These are phyloP conservation scores for Hypoxylon sp. DNA, from an alignment of 2,329 filamentous ascomycete genomes.

Conservation along the genomic window DNA sequence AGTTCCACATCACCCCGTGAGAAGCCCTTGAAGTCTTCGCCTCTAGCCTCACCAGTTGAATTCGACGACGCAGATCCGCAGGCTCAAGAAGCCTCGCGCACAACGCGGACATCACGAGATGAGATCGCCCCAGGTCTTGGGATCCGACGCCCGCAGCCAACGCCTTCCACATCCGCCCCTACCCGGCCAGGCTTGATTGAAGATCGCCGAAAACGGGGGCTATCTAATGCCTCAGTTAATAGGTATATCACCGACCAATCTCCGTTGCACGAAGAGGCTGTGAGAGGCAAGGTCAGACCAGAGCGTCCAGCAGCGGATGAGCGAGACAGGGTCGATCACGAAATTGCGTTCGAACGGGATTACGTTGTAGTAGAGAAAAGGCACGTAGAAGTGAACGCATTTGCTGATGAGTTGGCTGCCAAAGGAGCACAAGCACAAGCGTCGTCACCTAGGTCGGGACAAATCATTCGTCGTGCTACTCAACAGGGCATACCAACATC, in stretches of 20 bases:
- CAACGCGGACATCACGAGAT: constrained; percentile 54
- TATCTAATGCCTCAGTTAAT: constrained; percentile 53
- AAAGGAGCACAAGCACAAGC: constrained; percentile 64
- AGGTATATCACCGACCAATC: constrained; percentile 47
- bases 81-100: constrained; percentile 38
- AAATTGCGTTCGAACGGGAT: constrained; percentile 89
- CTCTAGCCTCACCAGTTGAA: constrained; percentile 54
- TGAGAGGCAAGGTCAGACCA: constrained; percentile 44
- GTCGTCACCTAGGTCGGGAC: constrained; percentile 64
- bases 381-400: constrained; percentile 94
- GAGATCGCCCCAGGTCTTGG: constrained; percentile 60
- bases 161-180: constrained; percentile 60
- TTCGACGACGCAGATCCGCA: constrained; percentile 45
- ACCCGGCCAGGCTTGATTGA: constrained; percentile 50
- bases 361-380: constrained; percentile 97
- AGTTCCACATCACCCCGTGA: constrained; percentile 54
- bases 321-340: constrained; percentile 79
- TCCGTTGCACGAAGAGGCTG: constrained; percentile 48
- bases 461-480: constrained; percentile 78
- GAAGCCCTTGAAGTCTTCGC: constrained; percentile 52
- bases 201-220: constrained; percentile 50
- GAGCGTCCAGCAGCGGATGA: constrained; percentile 55
- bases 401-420: constrained; percentile 92
- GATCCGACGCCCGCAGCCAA: constrained; percentile 57
- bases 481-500: constrained; percentile 77